phyloP scores from a whole-genome alignment of 441 rosid species.

The Corymbia citriodora region DNA sequence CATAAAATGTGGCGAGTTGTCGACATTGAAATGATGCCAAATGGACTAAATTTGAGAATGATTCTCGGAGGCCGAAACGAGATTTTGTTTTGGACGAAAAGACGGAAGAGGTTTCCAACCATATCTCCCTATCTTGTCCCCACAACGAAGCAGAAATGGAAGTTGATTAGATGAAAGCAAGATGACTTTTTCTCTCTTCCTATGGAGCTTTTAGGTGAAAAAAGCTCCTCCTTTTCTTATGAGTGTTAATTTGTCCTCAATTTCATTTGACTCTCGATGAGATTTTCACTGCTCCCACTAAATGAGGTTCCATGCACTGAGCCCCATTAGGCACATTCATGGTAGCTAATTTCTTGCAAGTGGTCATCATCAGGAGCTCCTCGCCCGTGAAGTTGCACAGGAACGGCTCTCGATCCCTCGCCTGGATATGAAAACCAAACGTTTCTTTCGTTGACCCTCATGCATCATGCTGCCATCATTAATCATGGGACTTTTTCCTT shows the following conservation, averaged over 20 bases:
- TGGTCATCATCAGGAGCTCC: background rate
- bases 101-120: background rate
- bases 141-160: background rate
- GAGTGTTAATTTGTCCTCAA: background rate
- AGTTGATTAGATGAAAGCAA: background rate
- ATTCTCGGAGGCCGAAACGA: background rate
- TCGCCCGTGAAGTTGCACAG: background rate
- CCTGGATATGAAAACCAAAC: background rate
- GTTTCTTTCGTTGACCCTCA: background rate
- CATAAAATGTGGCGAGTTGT: background rate
- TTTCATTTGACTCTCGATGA: background rate
- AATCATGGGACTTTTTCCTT: background rate
- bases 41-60: background rate
- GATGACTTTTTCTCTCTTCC: background rate
- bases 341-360: background rate
- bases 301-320: background rate
- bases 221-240: background rate
- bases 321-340: background rate
- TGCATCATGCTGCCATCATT: background rate
- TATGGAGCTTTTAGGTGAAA: background rate
- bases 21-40: background rate
- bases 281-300: background rate
- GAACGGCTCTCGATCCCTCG: background rate
- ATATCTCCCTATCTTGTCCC: background rate
- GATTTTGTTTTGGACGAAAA: background rate